Evolutionary conservation across 1,284 basidiomycete species (phyloP).

Genomic region (Cutaneotrichosporon sp.): DNA sequence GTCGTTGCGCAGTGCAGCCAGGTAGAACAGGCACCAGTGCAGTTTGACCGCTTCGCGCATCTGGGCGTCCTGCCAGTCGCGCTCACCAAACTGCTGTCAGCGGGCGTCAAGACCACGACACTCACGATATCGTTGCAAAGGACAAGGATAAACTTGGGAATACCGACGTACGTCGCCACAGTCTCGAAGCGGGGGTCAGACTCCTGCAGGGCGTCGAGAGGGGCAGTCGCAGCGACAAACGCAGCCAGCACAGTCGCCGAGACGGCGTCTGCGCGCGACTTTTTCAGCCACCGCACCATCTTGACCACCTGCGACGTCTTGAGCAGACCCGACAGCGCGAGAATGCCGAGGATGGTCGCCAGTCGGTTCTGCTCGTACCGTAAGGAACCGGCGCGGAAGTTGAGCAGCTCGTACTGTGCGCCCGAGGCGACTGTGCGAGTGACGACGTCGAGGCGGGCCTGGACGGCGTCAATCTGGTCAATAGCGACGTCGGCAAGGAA

Average conservation of each 20-base stretch:
- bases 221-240: constrained; percentile 29
- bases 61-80: constrained; percentile 45
- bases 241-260: constrained; percentile 27
- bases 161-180: constrained; percentile 14
- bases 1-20: constrained; percentile 65
- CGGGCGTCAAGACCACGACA: background rate
- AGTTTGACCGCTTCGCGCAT: constrained; percentile 73
- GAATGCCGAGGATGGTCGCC: constrained; percentile 26
- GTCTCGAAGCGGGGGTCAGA: constrained; percentile 25
- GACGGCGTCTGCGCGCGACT: constrained; percentile 32
- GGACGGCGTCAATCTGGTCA: constrained; percentile 32
- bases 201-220: constrained; percentile 25
- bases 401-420: constrained; percentile 30
- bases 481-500: constrained; percentile 37
- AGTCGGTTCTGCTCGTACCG: constrained; percentile 37
- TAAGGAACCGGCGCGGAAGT: constrained; percentile 29
- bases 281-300: constrained; percentile 41
- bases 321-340: constrained; percentile 31
- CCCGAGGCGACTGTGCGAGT: constrained; percentile 22
- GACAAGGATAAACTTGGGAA: constrained; percentile 35
- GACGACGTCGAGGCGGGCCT: constrained; percentile 23
- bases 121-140: constrained; percentile 25
- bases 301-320: constrained; percentile 41
- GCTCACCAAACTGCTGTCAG: constrained; percentile 32
- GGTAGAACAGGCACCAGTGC: constrained; percentile 81